These are phyloP conservation scores for Hypomontagnella monticulosa DNA, from an alignment of 495 filamentous ascomycete species.

Conservation along the genomic window DNA sequence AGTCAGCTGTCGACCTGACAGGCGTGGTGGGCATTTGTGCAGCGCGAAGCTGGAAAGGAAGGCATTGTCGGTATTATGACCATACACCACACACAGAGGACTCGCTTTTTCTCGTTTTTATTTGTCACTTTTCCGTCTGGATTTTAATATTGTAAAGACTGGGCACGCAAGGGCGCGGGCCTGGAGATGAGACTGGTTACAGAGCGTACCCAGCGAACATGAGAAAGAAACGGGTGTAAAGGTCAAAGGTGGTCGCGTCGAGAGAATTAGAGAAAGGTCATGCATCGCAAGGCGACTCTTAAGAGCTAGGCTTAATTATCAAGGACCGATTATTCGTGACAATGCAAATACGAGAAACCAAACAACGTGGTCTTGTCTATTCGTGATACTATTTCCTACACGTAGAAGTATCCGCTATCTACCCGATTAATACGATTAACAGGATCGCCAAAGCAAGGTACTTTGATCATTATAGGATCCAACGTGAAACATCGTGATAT, in stretches of 20 bases:
- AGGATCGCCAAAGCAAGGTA: background rate
- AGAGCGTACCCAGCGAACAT: conserved; percentile 17
- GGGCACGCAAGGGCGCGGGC: conserved; percentile 20
- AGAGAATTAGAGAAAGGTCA: conserved; percentile 34
- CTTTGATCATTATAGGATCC: too few relatives aligned
- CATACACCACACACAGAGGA: conserved; percentile 33
- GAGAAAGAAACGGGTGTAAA: conserved; percentile 27
- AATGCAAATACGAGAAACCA: conserved; percentile 21
- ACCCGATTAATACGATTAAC: too few relatives aligned
- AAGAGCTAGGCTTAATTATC: conserved; percentile 41
- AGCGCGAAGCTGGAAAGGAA: conserved; percentile 13
- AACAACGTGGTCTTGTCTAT: background rate
- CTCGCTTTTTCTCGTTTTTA: conserved; percentile 25
- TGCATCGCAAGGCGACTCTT: conserved; percentile 21
- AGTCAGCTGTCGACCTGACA: background rate
- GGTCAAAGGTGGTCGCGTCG: conserved; percentile 22
- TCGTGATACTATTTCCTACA: background rate
- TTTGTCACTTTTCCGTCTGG: conserved; percentile 42
- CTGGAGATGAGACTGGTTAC: conserved; percentile 10
- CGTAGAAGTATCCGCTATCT: background rate
- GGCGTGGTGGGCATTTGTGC: conserved; percentile 8
- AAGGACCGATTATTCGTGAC: conserved; percentile 36
- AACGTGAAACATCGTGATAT: too few relatives aligned
- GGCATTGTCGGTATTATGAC: conserved; percentile 34
- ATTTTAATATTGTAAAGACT: conserved; percentile 42